Base-by-base conservation (phyloP, 108 stramenopile species). In the Chaetoceros muelleri region DNA sequence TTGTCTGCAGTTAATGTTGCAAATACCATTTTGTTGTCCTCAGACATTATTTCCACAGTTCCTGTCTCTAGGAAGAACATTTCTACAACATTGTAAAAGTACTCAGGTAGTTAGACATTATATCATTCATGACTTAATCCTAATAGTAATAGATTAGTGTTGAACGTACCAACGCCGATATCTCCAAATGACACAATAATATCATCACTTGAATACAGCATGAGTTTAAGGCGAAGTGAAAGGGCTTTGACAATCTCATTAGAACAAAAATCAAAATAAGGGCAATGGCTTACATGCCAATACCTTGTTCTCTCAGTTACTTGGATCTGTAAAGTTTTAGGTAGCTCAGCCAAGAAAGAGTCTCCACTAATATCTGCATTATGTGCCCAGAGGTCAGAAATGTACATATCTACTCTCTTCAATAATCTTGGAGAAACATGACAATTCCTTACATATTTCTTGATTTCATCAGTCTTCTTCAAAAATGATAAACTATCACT, bases 1-100 rank as follows among this genome's bases (percentile, higher is more conserved):
- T 62, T 31, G 2, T 76, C 81, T 49, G 52, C 61, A n/a, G 45
- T 30, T 16, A 82, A 52, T 29, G 74, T 82, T 3, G 81, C 72
- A 30, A 71, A 73, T n/a, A 73, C 47, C 7, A 69, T 76, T 17
- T 30, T 28, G 3, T 30, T 55, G 30, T 70, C 61, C 23, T 58
- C 68, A 30, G 61, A 45, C 10, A 78, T 65, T 5, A 73, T 74
- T 44, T 62, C 31, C n/a, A 75, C 76, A 26, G 46, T 67, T 8
- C 78, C 78, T 29, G 51, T 26, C 19, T 66, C 62, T 25, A 81
- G 46, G 48, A 81, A 81, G 72, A 70, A 77, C 76, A 81, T 81
- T 28, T 69, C 67, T 34, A 40, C 34, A 5, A 40, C 5, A n/a
- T n/a, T n/a, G n/a, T n/a, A n/a, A n/a, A n/a, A n/a, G n/a, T n/a